A percentile compares a stretch with the other conserved stretches of the same genome.
Conservation (phyloP, 441 rosid genomes). For the Adansonia madagascariensis region DNA sequence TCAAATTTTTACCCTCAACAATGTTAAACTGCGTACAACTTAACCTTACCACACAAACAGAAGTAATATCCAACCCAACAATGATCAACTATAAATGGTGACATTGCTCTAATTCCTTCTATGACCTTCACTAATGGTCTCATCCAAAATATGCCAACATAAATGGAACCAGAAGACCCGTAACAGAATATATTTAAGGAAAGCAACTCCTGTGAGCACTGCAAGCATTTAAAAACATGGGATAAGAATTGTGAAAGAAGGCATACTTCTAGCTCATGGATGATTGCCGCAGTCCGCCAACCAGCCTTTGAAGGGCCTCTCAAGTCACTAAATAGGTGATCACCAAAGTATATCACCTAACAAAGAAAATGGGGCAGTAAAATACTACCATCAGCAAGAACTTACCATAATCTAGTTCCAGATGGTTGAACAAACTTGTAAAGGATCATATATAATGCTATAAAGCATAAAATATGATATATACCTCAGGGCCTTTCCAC, state of each 20-base stretch:
- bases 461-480: conserved; percentile 28
- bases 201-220: background rate
- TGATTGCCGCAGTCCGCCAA: conserved; percentile 98
- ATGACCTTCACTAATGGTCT: background rate
- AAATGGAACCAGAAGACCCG: background rate
- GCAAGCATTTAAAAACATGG: conserved; percentile 17
- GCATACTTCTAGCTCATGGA: conserved; percentile 90
- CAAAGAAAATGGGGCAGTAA: conserved; percentile 23
- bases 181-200: background rate
- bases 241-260: conserved; percentile 20
- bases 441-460: background rate
- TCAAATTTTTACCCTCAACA: background rate
- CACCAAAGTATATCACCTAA: conserved; percentile 97
- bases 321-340: conserved; percentile 94
- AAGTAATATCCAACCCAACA: background rate
- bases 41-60: background rate
- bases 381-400: conserved; percentile 21
- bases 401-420: background rate
- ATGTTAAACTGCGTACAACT: background rate
- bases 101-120: background rate
- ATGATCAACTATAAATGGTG: background rate
- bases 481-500: conserved; percentile 97
- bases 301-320: conserved; percentile 98
- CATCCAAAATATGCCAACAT: background rate
- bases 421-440: conserved; percentile 6